Evolutionary conservation across 1,284 basidiomycete genomes (phyloP).

Genomic region (Papiliotrema flavescens): DNA sequence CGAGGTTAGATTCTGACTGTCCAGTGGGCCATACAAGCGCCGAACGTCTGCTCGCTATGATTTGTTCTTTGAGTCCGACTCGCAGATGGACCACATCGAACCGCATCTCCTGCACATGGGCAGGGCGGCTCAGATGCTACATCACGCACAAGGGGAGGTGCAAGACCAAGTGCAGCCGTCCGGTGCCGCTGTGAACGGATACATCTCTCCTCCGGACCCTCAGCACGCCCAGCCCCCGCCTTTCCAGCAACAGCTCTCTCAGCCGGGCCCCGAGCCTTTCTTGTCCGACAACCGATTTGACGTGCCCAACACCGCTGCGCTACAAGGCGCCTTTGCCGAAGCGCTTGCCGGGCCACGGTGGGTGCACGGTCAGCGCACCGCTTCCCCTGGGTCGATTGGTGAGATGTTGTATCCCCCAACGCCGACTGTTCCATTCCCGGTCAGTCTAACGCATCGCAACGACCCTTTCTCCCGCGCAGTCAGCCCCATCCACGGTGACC

Average conservation of each 20-base stretch:
- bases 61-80: not conserved
- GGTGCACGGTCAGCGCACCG: slow-evolving; percentile 27
- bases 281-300: not conserved
- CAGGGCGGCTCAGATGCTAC: not conserved
- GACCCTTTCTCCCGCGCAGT: slow-evolving; percentile 38
- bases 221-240: not conserved
- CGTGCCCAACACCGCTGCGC: slow-evolving; percentile 1
- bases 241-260: not conserved
- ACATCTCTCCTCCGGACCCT: not conserved
- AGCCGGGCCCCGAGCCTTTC: not conserved
- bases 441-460: slow-evolving; percentile 4
- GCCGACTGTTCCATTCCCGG: slow-evolving; percentile 17
- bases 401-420: slow-evolving; percentile 18
- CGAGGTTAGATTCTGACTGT: not conserved
- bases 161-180: not conserved
- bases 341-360: slow-evolving; percentile 26
- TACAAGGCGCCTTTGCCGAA: slow-evolving; percentile 13
- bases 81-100: not conserved
- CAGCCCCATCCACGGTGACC: slow-evolving; percentile 20
- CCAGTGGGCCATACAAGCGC: slow-evolving; percentile 26
- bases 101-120: not conserved
- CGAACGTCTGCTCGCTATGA: slow-evolving; percentile 3
- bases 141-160: not conserved
- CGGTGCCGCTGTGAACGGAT: not conserved
- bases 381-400: not conserved